These are phyloP conservation scores for Ottelia alismoides DNA, from an alignment of 106 monocot genomes.

Conservation along the genomic window DNA sequence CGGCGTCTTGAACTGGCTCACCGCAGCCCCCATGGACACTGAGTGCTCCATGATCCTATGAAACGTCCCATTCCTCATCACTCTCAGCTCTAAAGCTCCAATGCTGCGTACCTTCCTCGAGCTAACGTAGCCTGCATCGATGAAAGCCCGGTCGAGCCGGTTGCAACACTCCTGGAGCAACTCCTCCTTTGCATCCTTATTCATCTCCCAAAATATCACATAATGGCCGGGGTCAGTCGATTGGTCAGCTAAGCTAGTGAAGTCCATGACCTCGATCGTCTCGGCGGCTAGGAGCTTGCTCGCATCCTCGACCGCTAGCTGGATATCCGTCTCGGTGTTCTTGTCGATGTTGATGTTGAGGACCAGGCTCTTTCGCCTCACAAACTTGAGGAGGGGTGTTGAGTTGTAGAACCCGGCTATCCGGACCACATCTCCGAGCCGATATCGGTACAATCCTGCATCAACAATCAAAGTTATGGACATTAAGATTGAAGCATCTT, in stretches of 20 bases:
- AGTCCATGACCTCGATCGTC: constrained; percentile 55
- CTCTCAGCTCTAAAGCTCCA: constrained; percentile 2
- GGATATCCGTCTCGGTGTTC: constrained; percentile 75
- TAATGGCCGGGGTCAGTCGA: constrained; percentile 53
- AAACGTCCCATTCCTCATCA: constrained; percentile 9
- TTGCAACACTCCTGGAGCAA: constrained; percentile 34
- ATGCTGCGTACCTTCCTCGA: constrained; percentile 4
- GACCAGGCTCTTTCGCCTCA: constrained; percentile 36
- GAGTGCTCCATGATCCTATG: constrained; percentile 6
- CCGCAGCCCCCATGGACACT: constrained; percentile 6
- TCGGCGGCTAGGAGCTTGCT: constrained; percentile 31
- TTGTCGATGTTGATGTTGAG: constrained; percentile 75
- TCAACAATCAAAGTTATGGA: too few relatives aligned
- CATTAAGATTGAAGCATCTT: too few relatives aligned
- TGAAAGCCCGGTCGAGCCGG: constrained; percentile 5
- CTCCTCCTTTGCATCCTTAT: constrained; percentile 26
- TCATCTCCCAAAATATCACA: constrained; percentile 69
- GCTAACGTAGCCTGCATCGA: constrained; percentile 6
- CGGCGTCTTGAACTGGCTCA: constrained; percentile 19
- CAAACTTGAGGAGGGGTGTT: constrained; percentile 19
- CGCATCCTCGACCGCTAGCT: constrained; percentile 43
- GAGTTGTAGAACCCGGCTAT: constrained; percentile 23
- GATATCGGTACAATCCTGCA: constrained; percentile 40
- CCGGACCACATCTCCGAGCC: constrained; percentile 26
- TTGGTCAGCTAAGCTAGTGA: constrained; percentile 42